Base-by-base conservation (phyloP, 1,284 basidiomycete species). In the Somion occarium region DNA sequence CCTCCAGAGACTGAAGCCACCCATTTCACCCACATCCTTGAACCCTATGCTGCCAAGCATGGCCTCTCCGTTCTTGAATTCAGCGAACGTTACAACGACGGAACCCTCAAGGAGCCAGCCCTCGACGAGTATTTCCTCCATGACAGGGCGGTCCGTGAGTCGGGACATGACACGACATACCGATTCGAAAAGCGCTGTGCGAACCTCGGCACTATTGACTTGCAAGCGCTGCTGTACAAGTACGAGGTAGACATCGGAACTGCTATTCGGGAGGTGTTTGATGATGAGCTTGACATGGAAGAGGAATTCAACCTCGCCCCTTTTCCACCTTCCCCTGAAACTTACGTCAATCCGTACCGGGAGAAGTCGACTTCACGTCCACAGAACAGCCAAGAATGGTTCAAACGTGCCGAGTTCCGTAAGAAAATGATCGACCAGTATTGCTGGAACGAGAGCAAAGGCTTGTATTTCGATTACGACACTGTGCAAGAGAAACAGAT, bases 41-140 rank as follows among this genome's bases (percentile, higher is more conserved):
- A 97, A 67, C 96, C 96, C 3, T 98, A 86, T 65, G 97, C 96
- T 27, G 79, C 79, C 51, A 96, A 97, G 73, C 85, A 95, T 59
- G 92, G 94, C 3, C 79, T 98, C 53, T 96, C 93, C n/a, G 86
- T 99, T 57, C 85, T 94, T 66, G 97, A 99, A 71, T 99, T 97
- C 73, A 96, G 91, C 68, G 93, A 97, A 71, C 88, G 88, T 66
- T 99, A 99, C 75, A 97, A 95, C 67, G 80, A 88, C 46, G 91
- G 90, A 12, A 69, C 80, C 44, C 74, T 98, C 63, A 77, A 84
- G 58, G 95, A 97, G 70, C 94, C 95, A 5, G 82, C 78, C 56
- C 81, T 99, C 3, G 96, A 99, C 72, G 93, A 94, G 62, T 99
- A 98, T 75, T 98, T 99, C 78, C 69, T 95, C 60, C 96, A 99